These are phyloP conservation scores for Chlorella variabilis DNA, from an alignment of 163 green algal species.

Conservation along the genomic window DNA sequence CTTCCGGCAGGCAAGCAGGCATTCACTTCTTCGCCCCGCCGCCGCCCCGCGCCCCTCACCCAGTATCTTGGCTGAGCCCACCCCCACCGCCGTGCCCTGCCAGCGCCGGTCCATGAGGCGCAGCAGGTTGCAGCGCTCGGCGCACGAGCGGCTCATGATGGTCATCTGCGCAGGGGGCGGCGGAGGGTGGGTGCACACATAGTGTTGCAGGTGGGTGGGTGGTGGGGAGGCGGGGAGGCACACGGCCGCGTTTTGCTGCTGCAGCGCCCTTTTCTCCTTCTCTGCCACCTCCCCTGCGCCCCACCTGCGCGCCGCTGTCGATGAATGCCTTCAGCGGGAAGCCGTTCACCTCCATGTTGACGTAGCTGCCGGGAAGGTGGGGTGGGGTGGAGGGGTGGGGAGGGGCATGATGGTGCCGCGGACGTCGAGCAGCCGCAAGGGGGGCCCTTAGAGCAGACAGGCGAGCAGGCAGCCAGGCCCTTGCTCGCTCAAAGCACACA, in stretches of 20 bases:
- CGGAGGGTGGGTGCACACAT: neutral
- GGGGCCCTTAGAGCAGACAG: too few relatives aligned
- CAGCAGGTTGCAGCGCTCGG: conserved; percentile 80
- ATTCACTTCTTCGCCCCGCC: neutral
- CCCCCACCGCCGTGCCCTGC: conserved; percentile 85
- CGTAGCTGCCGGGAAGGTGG: conserved; percentile 67
- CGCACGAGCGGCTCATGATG: conserved; percentile 75
- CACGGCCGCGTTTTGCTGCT: neutral
- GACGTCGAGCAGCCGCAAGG: neutral
- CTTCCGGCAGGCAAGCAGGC: too few relatives aligned
- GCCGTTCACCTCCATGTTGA: conserved; percentile 92
- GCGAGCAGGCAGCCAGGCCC: too few relatives aligned
- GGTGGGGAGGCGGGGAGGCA: neutral
- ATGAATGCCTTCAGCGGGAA: conserved; percentile 91
- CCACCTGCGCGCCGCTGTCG: conserved; percentile 93
- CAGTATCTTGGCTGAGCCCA: conserved; percentile 90
- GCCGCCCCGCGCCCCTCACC: conserved; percentile 46
- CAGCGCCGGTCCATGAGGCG: conserved; percentile 89
- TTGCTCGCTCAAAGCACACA: too few relatives aligned
- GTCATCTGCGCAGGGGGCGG: conserved; percentile 79
- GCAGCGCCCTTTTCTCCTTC: neutral
- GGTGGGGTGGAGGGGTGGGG: neutral
- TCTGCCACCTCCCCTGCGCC: conserved; percentile 65
- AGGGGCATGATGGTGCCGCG: neutral
- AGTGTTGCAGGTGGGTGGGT: neutral